These are phyloP conservation scores for Lepidopterella palustris DNA, from an alignment of 495 filamentous ascomycete genomes.

Conservation along the genomic window DNA sequence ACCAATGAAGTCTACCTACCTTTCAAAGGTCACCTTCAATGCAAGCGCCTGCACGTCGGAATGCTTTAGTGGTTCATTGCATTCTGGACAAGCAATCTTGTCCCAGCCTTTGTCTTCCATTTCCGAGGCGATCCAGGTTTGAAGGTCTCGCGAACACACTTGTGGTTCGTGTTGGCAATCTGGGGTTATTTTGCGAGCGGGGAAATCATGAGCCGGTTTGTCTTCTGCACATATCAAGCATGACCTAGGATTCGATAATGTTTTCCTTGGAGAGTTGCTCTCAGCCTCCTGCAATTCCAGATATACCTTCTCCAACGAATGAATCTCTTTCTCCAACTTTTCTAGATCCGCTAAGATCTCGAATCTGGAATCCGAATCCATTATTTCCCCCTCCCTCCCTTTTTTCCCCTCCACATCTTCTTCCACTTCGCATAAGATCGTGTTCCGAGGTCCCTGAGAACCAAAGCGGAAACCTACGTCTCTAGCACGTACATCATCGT, in stretches of 20 bases:
- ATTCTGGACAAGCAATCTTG: constrained; percentile 10
- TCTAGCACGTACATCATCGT: not conserved
- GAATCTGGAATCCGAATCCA: not conserved
- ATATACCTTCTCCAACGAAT: not conserved
- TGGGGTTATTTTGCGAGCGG: not conserved
- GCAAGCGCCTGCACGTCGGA: constrained; percentile 1
- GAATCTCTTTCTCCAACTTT: not conserved
- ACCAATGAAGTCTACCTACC: not conserved
- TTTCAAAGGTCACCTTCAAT: not conserved
- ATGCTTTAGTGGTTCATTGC: not conserved
- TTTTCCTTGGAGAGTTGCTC: not conserved
- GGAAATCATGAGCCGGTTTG: not conserved
- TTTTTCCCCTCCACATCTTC: not conserved
- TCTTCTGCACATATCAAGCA: constrained; percentile 4
- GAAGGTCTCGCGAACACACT: not conserved
- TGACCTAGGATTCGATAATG: no score
- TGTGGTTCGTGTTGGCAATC: not conserved
- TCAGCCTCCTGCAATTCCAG: not conserved
- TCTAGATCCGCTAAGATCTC: not conserved
- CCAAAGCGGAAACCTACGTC: not conserved
- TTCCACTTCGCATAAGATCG: not conserved
- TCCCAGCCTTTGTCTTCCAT: not conserved
- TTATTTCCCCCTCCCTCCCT: not conserved
- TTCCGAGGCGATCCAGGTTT: constrained; percentile 2
- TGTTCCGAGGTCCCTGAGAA: not conserved